Base-by-base conservation (phyloP, 73 alveolate species). In the Paramecium octaurelia region DNA sequence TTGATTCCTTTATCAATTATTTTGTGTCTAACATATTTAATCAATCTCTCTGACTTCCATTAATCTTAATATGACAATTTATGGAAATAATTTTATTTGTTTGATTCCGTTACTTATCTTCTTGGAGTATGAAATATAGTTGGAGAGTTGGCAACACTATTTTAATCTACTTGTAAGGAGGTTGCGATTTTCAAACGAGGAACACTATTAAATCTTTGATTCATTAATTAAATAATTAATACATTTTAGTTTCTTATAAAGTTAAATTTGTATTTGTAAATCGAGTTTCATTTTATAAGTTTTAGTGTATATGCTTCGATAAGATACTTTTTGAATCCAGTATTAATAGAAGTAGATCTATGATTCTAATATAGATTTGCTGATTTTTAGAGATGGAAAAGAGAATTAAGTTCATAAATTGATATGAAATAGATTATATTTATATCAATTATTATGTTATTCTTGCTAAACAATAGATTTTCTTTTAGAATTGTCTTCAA, bases 401-500 rank as follows among this genome's bases (percentile, higher is more conserved):
- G 54, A 42, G 8, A 10, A 42, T 42, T 8, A 42, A 8, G 12
- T 8, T 42, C 8, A 46, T 46, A 46, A 4, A 46, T 3, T 46
- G 20, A 8, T 27, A 27, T 27, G 1, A 27, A 27, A 1, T 27
- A 27, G 31, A 27, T 27, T n/a, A 54, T 54, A 54, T 16, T 54
- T 16, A 54, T 12, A 64, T 64, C 84, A 64, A 27, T 64, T 34
- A 27, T 64, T 2, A 23, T 64, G 46, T 64, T 21, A 14, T 27
- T 64, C 21, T 54, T 54, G 34, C 48, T 64, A 64, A n/a, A 64
- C 27, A 64, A 27, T 27, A 31, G 84, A 64, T 34, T 64, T 64
- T 64, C 84, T 89, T 35, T 89, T 89, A 73, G 71, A 70, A 38
- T 89, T 83, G 4, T 44, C 90, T 43, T 71, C 43, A 23, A 89